Percentiles rank a stretch among this genome's conserved stretches.
Conservation (phyloP, 1,139 yeast genomes). For the Candida tetrigidarum region DNA sequence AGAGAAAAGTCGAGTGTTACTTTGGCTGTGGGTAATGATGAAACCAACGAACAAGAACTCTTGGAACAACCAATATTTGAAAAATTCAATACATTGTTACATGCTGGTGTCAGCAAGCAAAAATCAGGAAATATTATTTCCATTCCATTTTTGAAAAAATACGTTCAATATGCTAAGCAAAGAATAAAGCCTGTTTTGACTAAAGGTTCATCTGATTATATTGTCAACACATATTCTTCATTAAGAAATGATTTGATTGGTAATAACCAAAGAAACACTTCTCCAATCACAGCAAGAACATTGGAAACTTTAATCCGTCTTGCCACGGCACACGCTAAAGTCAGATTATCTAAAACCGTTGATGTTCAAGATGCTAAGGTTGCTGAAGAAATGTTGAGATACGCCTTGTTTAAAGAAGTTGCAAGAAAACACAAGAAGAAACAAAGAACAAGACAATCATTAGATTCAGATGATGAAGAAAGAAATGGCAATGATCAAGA, state of each 20-base stretch:
- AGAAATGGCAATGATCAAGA: too few relatives aligned
- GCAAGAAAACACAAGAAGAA: conserved; percentile 42
- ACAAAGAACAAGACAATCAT: conserved; percentile 29
- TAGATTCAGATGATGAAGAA: conserved; percentile 22
- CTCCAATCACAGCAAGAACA: conserved; percentile 98
- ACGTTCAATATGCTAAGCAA: conserved; percentile 92
- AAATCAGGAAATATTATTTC: conserved; percentile 69
- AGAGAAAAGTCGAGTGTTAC: conserved; percentile 74
- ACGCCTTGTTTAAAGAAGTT: conserved; percentile 83
- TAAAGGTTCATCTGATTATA: conserved; percentile 76
- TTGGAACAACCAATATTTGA: conserved; percentile 70
- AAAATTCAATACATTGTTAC: conserved; percentile 80
- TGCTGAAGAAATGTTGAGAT: conserved; percentile 85
- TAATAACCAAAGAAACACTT: conserved; percentile 76
- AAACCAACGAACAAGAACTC: conserved; percentile 50
- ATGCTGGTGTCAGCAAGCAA: conserved; percentile 70
- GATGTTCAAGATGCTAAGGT: conserved; percentile 81
- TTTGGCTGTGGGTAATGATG: conserved; percentile 79
- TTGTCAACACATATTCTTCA: conserved; percentile 78
- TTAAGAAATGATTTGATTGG: conserved; percentile 82
- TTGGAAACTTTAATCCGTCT: conserved; percentile 94
- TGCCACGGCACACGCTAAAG: conserved; percentile 97
- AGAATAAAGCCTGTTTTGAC: conserved; percentile 85
- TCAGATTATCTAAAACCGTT: conserved; percentile 76
- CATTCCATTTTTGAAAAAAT: conserved; percentile 87